Base-by-base conservation (phyloP, 164 flowering plant genomes). In the Cinnamomum chago region DNA sequence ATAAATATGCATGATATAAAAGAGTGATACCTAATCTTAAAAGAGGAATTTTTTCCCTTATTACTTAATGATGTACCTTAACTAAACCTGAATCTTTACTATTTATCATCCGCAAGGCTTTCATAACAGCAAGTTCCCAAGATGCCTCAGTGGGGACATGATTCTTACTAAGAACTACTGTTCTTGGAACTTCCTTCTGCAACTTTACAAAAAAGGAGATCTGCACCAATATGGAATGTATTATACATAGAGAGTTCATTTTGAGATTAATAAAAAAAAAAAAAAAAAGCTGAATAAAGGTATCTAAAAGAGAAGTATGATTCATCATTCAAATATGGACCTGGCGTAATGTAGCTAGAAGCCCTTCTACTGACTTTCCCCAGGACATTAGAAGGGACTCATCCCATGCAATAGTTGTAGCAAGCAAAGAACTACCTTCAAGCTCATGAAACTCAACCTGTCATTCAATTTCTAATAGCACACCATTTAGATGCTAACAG, bases 371-470 rank as follows among this genome's bases (percentile, higher is more conserved):
- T 11, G 98, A 95, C n/a, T 79, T 76, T 77, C 23, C 77, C 88
- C 90, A 92, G 22, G 93, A 76, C 86, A 90, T 83, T 2, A 83
- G 86, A 65, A 89, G 84, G 55, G 80, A 76, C 75, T 85, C 75
- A 52, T 95, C 99, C 99, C 99, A 95, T 22, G 97, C 98, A 81
- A 95, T 75, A 66, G 90, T 92, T n/a, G 86, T 76, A 3, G 93
- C 94, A 68, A 95, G 86, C 81, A 92, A 81, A 33, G 97, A 91
- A 79, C 90, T 86, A 78, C 89, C 92, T 85, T 92, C 89, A 76
- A 95, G 83, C 88, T 95, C 99, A 84, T 89, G 82, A 80, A 93
- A 87, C 85, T 95, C 99, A 80, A 95, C 90, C 99, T 95, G 93
- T 81, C 72, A 83, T 79, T 77, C 73, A 72, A 76, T 69, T 75